Conservation (phyloP, 208 protist species). For the Leishmania mexicana region DNA sequence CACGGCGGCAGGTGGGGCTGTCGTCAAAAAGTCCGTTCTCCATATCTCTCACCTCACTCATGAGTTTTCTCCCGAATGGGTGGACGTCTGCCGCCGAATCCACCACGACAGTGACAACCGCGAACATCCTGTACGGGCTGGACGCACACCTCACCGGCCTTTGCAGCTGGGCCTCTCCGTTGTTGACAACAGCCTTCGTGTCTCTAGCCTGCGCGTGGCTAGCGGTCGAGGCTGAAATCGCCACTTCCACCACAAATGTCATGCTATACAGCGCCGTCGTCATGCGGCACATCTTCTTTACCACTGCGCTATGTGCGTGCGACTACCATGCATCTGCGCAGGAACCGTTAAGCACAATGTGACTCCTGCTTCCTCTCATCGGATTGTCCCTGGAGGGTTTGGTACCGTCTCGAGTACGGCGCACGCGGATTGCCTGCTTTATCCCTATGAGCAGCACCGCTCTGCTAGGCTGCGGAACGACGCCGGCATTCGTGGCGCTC, state of each 20-base stretch:
- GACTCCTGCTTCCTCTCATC: constrained; percentile 8
- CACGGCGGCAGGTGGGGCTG: no score
- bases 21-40: not conserved
- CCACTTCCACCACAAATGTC: not conserved
- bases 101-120: not conserved
- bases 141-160: constrained; percentile 17
- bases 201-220: constrained; percentile 10
- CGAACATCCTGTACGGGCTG: constrained; percentile 18
- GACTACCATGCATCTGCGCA: constrained; percentile 4
- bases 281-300: constrained; percentile 14
- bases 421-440: not conserved
- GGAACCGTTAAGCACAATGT: not conserved
- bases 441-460: not conserved
- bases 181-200: constrained; percentile 10
- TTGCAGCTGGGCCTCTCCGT: constrained; percentile 13
- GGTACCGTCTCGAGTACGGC: not conserved
- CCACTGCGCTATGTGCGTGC: constrained; percentile 13
- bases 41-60: not conserved
- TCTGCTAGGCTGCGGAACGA: not conserved
- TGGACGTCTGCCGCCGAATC: not conserved
- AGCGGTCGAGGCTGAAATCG: constrained; percentile 3
- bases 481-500: not conserved
- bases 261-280: constrained; percentile 2
- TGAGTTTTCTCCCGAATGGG: not conserved
- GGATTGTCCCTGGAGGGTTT: constrained; percentile 11